Percentiles rank a stretch among this genome's conserved stretches.
These are phyloP conservation scores for Raphanus hybrid DNA, from an alignment of 441 rosid species.

Conservation along the genomic window DNA sequence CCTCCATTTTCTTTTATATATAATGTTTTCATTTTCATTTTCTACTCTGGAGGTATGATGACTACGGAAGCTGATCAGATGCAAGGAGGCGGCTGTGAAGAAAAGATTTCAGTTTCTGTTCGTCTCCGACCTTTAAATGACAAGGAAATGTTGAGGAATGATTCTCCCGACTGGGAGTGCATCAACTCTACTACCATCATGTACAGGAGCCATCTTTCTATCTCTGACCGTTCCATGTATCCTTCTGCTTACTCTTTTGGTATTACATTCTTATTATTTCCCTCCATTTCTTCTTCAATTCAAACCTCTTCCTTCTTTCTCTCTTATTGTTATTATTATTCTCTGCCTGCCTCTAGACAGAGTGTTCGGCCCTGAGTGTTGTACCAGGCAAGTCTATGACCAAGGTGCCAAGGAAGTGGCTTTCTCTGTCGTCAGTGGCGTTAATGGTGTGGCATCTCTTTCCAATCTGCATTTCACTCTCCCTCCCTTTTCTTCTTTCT, in stretches of 20 bases:
- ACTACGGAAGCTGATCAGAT: conserved; percentile 56
- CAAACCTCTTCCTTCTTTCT: conserved; percentile 3
- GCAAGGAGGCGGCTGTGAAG: conserved; percentile 41
- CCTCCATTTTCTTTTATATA: background rate
- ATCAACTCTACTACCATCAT: conserved; percentile 55
- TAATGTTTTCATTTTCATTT: conserved; percentile 14
- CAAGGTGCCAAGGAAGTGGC: conserved; percentile 67
- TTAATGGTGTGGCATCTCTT: conserved; percentile 42
- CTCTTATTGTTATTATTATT: background rate
- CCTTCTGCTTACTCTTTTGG: conserved; percentile 71
- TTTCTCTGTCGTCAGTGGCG: conserved; percentile 65
- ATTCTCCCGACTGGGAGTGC: conserved; percentile 68
- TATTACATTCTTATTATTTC: conserved; percentile 1
- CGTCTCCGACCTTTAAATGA: conserved; percentile 64
- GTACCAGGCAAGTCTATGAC: conserved; percentile 58
- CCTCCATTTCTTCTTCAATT: background rate
- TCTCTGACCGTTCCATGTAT: conserved; percentile 63
- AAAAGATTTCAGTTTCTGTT: conserved; percentile 65
- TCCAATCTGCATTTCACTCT: conserved; percentile 35
- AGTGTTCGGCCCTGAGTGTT: conserved; percentile 58
- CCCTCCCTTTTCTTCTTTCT: conserved; percentile 22
- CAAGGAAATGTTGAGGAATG: conserved; percentile 56
- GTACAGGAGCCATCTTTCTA: conserved; percentile 58
- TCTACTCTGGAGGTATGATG: conserved; percentile 33
- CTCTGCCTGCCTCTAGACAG: conserved; percentile 49